Percentiles rank a stretch among this genome's conserved stretches.
These are phyloP conservation scores for Medicago arabica DNA, from an alignment of 306 rosid genomes.

Conservation along the genomic window DNA sequence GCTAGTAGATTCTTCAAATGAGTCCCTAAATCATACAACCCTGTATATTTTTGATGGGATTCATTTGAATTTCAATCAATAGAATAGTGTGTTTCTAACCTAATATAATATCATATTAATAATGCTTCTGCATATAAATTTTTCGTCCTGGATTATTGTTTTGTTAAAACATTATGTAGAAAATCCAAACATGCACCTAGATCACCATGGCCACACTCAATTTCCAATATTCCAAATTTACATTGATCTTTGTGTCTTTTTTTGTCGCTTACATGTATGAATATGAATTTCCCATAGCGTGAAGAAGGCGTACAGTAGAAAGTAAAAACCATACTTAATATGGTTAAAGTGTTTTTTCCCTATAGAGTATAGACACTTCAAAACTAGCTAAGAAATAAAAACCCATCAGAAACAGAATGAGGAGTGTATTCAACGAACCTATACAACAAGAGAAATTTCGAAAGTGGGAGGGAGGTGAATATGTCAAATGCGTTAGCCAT, in stretches of 20 bases:
- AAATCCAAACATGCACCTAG: not conserved
- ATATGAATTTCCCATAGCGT: slow-evolving; percentile 2
- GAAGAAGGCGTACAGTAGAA: not conserved
- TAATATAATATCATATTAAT: too few relatives aligned
- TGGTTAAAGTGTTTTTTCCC: slow-evolving; percentile 37
- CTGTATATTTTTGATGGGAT: too few relatives aligned
- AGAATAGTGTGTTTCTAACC: too few relatives aligned
- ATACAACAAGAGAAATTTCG: not conserved
- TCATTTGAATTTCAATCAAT: too few relatives aligned
- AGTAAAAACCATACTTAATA: not conserved
- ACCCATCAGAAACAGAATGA: not conserved
- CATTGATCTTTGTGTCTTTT: slow-evolving; percentile 3
- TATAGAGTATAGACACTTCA: slow-evolving; percentile 1
- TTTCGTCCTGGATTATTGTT: too few relatives aligned
- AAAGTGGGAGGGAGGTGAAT: slow-evolving; percentile 26
- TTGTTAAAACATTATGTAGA: not conserved
- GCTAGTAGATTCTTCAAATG: too few relatives aligned
- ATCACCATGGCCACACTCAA: slow-evolving; percentile 24
- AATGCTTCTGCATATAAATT: too few relatives aligned
- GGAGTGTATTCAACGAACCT: slow-evolving; percentile 50
- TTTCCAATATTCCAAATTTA: slow-evolving; percentile 2
- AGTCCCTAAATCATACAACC: too few relatives aligned
- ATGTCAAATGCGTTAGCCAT: slow-evolving; percentile 45
- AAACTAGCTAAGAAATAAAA: not conserved
- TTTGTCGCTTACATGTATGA: not conserved